Evolutionary conservation across 345 rosid genomes (phyloP), one percentile per base, ranked within the genome.

Genomic region (Ceriops zippeliana): DNA sequence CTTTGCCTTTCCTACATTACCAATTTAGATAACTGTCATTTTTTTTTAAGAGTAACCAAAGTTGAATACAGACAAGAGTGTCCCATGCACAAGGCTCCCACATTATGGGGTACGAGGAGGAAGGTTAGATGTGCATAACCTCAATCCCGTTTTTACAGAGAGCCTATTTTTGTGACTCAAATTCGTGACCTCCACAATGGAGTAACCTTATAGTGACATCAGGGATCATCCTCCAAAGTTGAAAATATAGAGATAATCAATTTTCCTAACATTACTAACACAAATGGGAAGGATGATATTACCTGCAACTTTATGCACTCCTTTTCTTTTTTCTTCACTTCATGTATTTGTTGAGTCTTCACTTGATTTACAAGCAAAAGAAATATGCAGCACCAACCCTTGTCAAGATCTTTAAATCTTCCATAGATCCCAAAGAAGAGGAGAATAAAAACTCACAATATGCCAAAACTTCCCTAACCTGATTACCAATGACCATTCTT

Each of bases 251-350:
- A 22, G 15, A 9, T 1, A 54, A 54, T 54, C 59, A 22, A 24
- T 54, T 24, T 53, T 8, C 30, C 28, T 27, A n/a, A 63, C 34
- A 38, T 30, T 9, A 32, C 7, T 28, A 64, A 28, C 62, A 54
- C 7, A 54, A 22, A 21, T 32, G 37, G 47, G 30, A 16, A 51
- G 28, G 15, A 63, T 26, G 49, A 46, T 70, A 26, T 4, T 66
- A 91, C 98, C 97, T 88, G 98, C 82, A 95, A 77, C 84, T 95
- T 95, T 69, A 95, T 84, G 76, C 91, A 95, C 78, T 95, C 99
- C 79, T 95, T 95, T 76, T 95, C 98, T 65, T 85, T 95, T 75
- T 91, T 91, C 96, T 95, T 95, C 87, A 85, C 86, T 80, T 95
- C 99, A 75, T 95, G 99, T 78, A 90, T 77, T 67, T 95, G 99